Conservation (phyloP, 306 rosid species). For the Trifolium dubium region DNA sequence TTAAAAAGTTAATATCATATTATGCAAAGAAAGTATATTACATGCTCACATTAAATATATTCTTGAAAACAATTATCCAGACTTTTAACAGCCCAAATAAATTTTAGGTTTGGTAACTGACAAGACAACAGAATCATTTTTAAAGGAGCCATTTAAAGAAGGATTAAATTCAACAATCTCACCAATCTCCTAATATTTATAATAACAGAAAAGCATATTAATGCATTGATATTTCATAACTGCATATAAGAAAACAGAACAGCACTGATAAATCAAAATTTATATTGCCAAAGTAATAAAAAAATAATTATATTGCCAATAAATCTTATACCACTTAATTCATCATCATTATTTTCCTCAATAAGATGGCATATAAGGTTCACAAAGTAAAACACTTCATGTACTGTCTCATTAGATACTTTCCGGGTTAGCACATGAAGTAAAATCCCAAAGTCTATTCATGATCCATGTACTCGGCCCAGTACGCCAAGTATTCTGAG, state of each 20-base stretch:
- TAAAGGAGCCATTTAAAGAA: conserved; percentile 9
- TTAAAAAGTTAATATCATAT: conserved; percentile 29
- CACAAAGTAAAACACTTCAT: conserved; percentile 1
- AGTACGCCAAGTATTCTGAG: too few relatives aligned
- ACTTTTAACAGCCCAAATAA: conserved; percentile 21
- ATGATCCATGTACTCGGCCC: too few relatives aligned
- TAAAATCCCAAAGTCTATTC: too few relatives aligned
- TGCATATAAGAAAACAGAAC: conserved; percentile 30
- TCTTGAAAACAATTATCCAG: conserved; percentile 8
- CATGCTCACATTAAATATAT: conserved; percentile 10
- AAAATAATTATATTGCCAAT: too few relatives aligned
- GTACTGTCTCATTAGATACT: too few relatives aligned
- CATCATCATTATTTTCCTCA: conserved; percentile 27
- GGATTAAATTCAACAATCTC: conserved; percentile 35
- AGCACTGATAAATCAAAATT: not conserved
- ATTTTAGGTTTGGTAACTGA: conserved; percentile 29
- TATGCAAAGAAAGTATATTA: conserved; percentile 8
- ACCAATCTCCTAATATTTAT: conserved; percentile 25
- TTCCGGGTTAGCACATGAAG: too few relatives aligned
- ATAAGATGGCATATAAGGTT: conserved; percentile 10
- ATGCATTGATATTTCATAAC: conserved; percentile 28
- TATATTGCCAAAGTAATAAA: too few relatives aligned
- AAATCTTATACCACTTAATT: conserved; percentile 13
- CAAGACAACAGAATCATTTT: conserved; percentile 12
- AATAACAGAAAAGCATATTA: conserved; percentile 32